These are phyloP conservation scores for Ceratocystis diversiconidia DNA, from an alignment of 2,329 filamentous ascomycete genomes.

Conservation along the genomic window DNA sequence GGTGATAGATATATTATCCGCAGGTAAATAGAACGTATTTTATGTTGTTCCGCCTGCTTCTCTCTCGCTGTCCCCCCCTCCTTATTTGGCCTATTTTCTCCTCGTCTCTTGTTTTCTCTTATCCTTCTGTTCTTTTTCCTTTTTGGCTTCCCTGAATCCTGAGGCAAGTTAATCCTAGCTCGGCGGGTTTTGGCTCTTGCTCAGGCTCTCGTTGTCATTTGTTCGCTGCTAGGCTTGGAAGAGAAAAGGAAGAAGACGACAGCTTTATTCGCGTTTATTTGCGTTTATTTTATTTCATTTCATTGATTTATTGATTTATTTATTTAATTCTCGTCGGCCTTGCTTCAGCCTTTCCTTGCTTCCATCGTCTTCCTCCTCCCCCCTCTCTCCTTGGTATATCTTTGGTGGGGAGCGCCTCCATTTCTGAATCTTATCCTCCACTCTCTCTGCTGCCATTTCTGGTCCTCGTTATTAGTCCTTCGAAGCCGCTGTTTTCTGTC, in stretches of 20 bases:
- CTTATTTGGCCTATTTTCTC: background rate
- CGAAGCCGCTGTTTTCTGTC: background rate
- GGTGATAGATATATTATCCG: too few species aligned
- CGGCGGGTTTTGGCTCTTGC: background rate
- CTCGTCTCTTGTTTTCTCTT: slow-evolving; percentile 7
- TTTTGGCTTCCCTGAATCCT: background rate
- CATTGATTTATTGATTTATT: background rate
- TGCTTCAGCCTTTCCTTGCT: background rate
- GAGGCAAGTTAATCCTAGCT: background rate
- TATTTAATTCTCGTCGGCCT: background rate
- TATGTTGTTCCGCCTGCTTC: background rate
- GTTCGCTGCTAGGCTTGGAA: too few species aligned
- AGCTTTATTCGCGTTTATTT: background rate
- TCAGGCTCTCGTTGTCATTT: background rate
- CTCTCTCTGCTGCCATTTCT: background rate
- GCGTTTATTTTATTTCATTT: background rate
- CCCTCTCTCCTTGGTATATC: background rate
- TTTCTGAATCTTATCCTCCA: background rate
- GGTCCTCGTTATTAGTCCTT: too few species aligned
- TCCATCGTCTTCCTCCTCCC: background rate
- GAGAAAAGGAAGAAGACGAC: background rate
- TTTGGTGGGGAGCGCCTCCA: background rate
- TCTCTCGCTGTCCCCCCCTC: background rate
- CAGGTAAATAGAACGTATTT: background rate
- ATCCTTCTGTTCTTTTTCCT: slow-evolving; percentile 2